Conservation (phyloP, 768 basidiomycete species). For the Calocybe gangraenosa region DNA sequence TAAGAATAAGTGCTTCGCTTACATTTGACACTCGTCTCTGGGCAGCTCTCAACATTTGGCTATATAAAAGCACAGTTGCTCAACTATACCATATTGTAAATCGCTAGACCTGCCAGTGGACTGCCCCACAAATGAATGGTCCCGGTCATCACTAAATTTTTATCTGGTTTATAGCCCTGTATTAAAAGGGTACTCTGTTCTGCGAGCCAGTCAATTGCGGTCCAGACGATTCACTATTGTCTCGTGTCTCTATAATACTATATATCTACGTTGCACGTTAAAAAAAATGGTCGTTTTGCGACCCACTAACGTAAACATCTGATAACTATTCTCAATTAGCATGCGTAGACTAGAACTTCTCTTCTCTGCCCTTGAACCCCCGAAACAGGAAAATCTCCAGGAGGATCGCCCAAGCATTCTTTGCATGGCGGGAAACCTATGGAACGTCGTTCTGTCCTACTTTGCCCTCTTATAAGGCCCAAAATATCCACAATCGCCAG, state of each 20-base stretch:
- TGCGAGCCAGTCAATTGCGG: no score
- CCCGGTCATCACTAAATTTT: no score
- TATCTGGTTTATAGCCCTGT: no score
- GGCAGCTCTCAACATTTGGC: constrained; percentile 39
- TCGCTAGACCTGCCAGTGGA: neutral
- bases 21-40: no score
- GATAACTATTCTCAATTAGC: constrained; percentile 4
- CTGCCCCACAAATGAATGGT: no score
- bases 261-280: constrained; percentile 43
- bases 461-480: no score
- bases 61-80: constrained; percentile 47
- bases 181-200: no score
- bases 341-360: constrained; percentile 12
- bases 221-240: constrained; percentile 42
- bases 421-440: constrained; percentile 22
- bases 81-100: constrained; percentile 29
- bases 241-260: constrained; percentile 41
- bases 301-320: neutral
- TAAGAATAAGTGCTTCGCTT: no score
- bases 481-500: no score
- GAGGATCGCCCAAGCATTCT: constrained; percentile 15
- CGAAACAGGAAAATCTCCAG: constrained; percentile 10
- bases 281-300: neutral
- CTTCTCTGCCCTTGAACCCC: constrained; percentile 3
- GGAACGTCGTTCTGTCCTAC: no score